Percentiles rank a stretch among this genome's conserved stretches.
phyloP scores from a whole-genome alignment of 2,329 filamentous ascomycete species.

The Magnaporthales sp. region DNA sequence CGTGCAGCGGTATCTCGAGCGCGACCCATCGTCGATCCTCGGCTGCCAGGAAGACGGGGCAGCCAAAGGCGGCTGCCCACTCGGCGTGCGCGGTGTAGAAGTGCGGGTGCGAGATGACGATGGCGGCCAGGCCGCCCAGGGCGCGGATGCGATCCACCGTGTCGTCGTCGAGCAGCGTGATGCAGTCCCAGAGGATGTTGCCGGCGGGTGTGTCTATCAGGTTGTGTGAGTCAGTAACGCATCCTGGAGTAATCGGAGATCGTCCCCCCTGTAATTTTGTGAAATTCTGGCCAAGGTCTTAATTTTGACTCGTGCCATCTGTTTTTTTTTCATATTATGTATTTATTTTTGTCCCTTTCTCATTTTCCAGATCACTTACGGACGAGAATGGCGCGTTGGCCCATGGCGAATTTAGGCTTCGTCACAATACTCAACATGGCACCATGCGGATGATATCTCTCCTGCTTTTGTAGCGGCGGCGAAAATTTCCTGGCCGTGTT shows the following conservation, averaged over 20 bases:
- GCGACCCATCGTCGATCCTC: constrained; percentile 61
- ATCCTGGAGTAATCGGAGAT: too few relatives aligned
- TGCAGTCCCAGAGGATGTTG: constrained; percentile 74
- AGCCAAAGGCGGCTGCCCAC: constrained; percentile 62
- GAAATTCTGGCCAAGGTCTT: constrained; percentile 10
- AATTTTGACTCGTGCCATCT: neutral
- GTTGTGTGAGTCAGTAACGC: constrained; percentile 68
- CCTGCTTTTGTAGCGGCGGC: neutral
- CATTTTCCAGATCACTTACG: constrained; percentile 16
- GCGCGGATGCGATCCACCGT: constrained; percentile 49
- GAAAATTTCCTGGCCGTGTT: neutral
- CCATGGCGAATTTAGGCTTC: constrained; percentile 59
- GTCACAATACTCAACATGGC: constrained; percentile 38
- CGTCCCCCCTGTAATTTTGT: too few relatives aligned
- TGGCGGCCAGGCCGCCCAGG: constrained; percentile 60
- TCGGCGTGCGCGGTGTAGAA: constrained; percentile 67
- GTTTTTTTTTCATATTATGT: neutral
- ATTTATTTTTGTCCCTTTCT: neutral
- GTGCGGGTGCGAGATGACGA: constrained; percentile 73
- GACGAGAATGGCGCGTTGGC: constrained; percentile 64
- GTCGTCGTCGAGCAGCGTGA: constrained; percentile 58
- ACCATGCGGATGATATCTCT: constrained; percentile 20
- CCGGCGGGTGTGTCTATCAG: constrained; percentile 59
- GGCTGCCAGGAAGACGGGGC: constrained; percentile 58
- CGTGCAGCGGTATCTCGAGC: constrained; percentile 30